Conservation (phyloP, 495 filamentous ascomycete species). For the Penicillium odoratum region DNA sequence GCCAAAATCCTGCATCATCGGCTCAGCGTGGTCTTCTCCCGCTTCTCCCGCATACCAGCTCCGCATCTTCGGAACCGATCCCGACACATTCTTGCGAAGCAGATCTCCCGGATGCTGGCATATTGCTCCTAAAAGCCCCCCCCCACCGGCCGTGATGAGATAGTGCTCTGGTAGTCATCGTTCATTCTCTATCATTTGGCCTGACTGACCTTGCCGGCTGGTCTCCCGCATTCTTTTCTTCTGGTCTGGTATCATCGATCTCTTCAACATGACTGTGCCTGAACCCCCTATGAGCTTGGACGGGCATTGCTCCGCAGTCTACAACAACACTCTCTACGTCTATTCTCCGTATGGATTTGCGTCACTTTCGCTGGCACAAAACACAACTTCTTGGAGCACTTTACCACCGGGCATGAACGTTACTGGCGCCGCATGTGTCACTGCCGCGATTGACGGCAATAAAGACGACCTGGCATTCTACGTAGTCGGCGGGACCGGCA, state of each 20-base stretch:
- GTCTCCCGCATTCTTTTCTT: slow-evolving; percentile 28
- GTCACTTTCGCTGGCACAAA: slow-evolving; percentile 64
- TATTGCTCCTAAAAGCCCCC: slow-evolving; percentile 9
- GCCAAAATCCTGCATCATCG: neutral
- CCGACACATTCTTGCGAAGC: neutral
- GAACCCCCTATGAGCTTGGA: slow-evolving; percentile 63
- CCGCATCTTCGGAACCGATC: neutral
- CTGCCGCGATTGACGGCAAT: slow-evolving; percentile 52
- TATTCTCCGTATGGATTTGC: slow-evolving; percentile 77
- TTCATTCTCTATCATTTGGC: slow-evolving; percentile 22
- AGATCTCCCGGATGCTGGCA: slow-evolving; percentile 9
- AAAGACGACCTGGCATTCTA: slow-evolving; percentile 68
- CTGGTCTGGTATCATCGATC: slow-evolving; percentile 34
- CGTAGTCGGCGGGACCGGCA: slow-evolving; percentile 73
- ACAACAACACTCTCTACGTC: slow-evolving; percentile 82
- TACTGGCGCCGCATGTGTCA: slow-evolving; percentile 75
- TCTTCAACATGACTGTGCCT: slow-evolving; percentile 59
- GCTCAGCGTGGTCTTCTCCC: neutral
- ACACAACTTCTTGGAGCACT: slow-evolving; percentile 64
- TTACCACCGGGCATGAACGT: slow-evolving; percentile 64
- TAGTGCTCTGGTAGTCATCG: slow-evolving; percentile 47
- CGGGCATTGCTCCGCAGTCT: slow-evolving; percentile 79
- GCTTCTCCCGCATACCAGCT: neutral
- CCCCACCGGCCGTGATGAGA: slow-evolving; percentile 31
- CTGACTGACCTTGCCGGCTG: slow-evolving; percentile 29